A percentile compares a stretch with the other conserved stretches of the same genome.
Evolutionary conservation across 1,139 yeast species (phyloP).

Genomic region (Sugiyamaella xylanicola): DNA sequence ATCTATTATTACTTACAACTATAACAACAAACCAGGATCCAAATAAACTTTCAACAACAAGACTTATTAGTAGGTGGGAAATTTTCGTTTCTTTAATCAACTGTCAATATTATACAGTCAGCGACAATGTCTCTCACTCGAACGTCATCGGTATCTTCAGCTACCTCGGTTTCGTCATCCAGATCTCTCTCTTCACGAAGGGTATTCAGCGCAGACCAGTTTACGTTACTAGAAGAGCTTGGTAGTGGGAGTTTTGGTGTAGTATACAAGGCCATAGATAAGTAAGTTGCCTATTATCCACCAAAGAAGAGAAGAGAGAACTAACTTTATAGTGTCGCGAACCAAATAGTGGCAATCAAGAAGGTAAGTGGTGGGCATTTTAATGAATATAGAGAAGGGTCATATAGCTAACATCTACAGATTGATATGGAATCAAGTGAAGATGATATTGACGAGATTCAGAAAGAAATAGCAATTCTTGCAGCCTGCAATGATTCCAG

Average conservation of each 20-base stretch:
- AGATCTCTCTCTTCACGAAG: constrained; percentile 30
- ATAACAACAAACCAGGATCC: background rate
- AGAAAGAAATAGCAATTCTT: constrained; percentile 73
- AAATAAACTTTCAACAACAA: background rate
- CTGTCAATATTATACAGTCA: background rate
- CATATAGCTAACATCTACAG: constrained; percentile 31
- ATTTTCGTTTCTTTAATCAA: no score
- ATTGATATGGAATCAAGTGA: constrained; percentile 79
- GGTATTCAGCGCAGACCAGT: constrained; percentile 50
- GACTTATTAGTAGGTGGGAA: background rate
- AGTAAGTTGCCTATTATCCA: constrained; percentile 24
- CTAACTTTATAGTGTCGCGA: constrained; percentile 17
- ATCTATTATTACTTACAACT: background rate
- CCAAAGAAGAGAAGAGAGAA: background rate
- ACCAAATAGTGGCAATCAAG: constrained; percentile 27
- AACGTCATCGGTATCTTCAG: constrained; percentile 14
- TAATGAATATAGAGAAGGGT: no score
- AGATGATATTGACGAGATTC: constrained; percentile 76
- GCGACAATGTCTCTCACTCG: constrained; percentile 8
- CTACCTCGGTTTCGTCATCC: constrained; percentile 17
- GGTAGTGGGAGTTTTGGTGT: constrained; percentile 91
- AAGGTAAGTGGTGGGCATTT: no score
- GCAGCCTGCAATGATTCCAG: constrained; percentile 72
- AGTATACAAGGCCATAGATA: constrained; percentile 72
- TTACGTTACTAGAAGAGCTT: constrained; percentile 69